A percentile compares a stretch with the other conserved stretches of the same genome.
phyloP scores from a whole-genome alignment of 2,329 filamentous ascomycete genomes.

The Colletotrichum truncatum region DNA sequence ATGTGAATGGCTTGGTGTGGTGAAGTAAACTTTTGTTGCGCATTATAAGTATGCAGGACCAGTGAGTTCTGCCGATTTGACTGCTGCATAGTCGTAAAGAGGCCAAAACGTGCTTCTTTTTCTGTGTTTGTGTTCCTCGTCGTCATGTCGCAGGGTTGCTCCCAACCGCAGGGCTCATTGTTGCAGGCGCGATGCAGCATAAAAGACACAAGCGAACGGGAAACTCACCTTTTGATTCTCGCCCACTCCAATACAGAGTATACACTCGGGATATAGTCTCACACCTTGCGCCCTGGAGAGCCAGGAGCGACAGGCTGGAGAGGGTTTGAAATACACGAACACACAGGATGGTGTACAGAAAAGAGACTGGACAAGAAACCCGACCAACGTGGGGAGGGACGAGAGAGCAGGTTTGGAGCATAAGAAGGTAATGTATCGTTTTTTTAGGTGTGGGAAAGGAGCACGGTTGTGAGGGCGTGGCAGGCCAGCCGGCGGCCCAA shows the following conservation, averaged over 20 bases:
- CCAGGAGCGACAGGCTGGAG: conserved; percentile 53
- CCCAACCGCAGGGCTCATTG: conserved; percentile 1
- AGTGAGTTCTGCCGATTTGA: background rate
- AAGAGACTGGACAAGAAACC: conserved; percentile 38
- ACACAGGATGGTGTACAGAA: conserved; percentile 39
- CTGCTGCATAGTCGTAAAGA: background rate
- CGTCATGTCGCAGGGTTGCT: background rate
- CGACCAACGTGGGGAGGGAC: conserved; percentile 27
- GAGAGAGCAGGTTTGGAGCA: conserved; percentile 17
- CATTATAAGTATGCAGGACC: background rate
- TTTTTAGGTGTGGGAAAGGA: conserved; percentile 25
- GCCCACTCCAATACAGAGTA: conserved; percentile 15
- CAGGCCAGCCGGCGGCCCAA: conserved; percentile 30
- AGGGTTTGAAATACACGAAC: conserved; percentile 40
- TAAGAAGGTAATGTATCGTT: conserved; percentile 29
- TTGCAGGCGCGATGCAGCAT: background rate
- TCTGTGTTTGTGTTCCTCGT: conserved; percentile 5
- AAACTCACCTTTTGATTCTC: conserved; percentile 19
- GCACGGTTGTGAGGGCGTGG: conserved; percentile 21
- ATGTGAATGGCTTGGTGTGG: background rate
- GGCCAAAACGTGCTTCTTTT: background rate
- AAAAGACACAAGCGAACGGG: background rate
- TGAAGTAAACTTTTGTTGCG: conserved; percentile 16
- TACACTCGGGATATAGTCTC: conserved; percentile 34
- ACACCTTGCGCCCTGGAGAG: conserved; percentile 56